Percentiles rank a stretch among this genome's conserved stretches.
Evolutionary conservation across 768 basidiomycete species (phyloP).

Genomic region (Artomyces pyxidatus): DNA sequence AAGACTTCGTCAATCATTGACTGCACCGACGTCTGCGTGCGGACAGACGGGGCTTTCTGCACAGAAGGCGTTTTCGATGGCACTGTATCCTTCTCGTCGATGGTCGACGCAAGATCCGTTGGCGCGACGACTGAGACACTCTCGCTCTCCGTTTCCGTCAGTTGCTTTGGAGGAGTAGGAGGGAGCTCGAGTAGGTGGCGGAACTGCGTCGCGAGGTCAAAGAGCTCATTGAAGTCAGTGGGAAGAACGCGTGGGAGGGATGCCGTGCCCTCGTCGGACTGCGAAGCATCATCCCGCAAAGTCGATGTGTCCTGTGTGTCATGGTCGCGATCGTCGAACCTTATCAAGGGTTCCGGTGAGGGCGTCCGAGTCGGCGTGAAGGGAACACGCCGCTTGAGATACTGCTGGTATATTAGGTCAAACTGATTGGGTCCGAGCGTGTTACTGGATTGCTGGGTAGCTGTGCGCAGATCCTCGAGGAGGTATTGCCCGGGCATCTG

Average conservation of each 20-base stretch:
- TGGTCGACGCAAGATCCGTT: constrained; percentile 9
- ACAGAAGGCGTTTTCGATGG: constrained; percentile 5
- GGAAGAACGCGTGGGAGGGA: constrained; percentile 16
- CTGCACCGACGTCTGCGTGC: not conserved
- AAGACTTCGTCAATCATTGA: not conserved
- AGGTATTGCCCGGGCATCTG: not conserved
- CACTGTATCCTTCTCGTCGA: not conserved
- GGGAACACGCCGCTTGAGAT: no score
- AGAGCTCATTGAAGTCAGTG: constrained; percentile 15
- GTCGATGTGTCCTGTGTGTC: not conserved
- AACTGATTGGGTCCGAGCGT: no score
- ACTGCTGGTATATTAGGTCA: no score
- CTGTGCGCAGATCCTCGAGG: no score
- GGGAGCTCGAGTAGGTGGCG: constrained; percentile 15
- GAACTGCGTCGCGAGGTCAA: constrained; percentile 16
- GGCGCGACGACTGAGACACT: not conserved
- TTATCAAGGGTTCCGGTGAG: no score
- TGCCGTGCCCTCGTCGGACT: not conserved
- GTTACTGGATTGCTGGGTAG: no score
- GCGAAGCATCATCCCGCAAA: not conserved
- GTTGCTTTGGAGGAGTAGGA: constrained; percentile 5
- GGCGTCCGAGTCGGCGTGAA: no score
- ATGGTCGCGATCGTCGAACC: not conserved
- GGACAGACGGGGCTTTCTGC: not conserved
- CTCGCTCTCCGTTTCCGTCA: not conserved